These are phyloP conservation scores for Ceratocystis harringtonii DNA, from an alignment of 2,329 filamentous ascomycete genomes.

Conservation along the genomic window DNA sequence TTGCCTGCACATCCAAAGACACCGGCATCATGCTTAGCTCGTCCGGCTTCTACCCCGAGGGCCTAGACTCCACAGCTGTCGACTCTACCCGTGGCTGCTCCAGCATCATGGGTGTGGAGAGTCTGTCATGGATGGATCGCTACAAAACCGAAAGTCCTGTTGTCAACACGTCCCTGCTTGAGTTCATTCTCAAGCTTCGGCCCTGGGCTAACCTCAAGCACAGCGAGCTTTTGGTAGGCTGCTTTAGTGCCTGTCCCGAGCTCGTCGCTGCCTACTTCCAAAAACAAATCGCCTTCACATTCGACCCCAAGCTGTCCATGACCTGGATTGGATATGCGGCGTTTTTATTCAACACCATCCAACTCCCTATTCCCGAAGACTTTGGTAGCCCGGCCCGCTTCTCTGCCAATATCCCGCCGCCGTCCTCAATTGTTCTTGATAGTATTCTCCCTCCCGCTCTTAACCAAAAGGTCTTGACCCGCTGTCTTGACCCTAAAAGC, in stretches of 20 bases:
- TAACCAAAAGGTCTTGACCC: constrained; percentile 61
- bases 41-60: constrained; percentile 71
- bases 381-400: constrained; percentile 54
- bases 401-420: constrained; percentile 52
- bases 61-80: constrained; percentile 38
- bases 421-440: constrained; percentile 64
- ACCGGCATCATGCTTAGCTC: constrained; percentile 63
- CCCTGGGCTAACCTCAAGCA: constrained; percentile 74
- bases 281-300: constrained; percentile 62
- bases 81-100: constrained; percentile 24
- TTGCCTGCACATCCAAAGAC: constrained; percentile 56
- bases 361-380: constrained; percentile 54
- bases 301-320: constrained; percentile 81
- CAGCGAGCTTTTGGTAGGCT: constrained; percentile 62
- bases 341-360: constrained; percentile 69
- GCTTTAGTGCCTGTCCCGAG: constrained; percentile 72
- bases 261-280: constrained; percentile 77
- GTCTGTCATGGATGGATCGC: constrained; percentile 52
- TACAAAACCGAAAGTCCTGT: constrained; percentile 54
- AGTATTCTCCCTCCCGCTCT: constrained; percentile 74
- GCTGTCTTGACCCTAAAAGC: constrained; percentile 64
- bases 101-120: constrained; percentile 49
- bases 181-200: constrained; percentile 63
- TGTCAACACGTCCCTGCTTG: constrained; percentile 62
- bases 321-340: constrained; percentile 92